A percentile compares a stretch with the other conserved stretches of the same genome.
These are phyloP conservation scores for Zanthoxylum bungeanum DNA, from an alignment of 345 rosid species.

Conservation along the genomic window DNA sequence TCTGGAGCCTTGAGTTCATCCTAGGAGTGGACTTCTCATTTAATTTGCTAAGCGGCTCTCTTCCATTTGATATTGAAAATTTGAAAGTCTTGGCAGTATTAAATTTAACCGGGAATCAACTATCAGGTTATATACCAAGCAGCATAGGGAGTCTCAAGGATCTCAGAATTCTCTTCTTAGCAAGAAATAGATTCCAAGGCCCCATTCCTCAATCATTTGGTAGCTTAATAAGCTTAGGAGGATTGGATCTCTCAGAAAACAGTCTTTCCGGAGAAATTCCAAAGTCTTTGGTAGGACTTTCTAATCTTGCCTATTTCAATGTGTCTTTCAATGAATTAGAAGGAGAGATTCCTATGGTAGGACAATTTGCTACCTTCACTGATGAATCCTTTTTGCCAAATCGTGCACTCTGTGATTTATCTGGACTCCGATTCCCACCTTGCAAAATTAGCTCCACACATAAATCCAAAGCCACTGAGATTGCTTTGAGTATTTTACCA, in stretches of 20 bases:
- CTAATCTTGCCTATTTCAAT: not conserved
- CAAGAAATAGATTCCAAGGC: slow-evolving; percentile 9
- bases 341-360: not conserved
- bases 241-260: slow-evolving; percentile 5
- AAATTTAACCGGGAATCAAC: slow-evolving; percentile 9
- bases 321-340: not conserved
- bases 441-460: not conserved
- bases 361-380: slow-evolving; percentile 4
- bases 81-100: not conserved
- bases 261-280: not conserved
- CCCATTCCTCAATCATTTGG: not conserved
- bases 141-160: not conserved
- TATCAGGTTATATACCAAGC: slow-evolving; percentile 10
- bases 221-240: not conserved
- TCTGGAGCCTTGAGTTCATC: slow-evolving; percentile 12
- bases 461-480: not conserved
- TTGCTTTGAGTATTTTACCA: not conserved
- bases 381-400: not conserved
- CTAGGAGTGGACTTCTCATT: slow-evolving; percentile 16
- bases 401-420: slow-evolving; percentile 8
- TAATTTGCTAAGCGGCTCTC: slow-evolving; percentile 5
- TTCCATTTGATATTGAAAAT: not conserved
- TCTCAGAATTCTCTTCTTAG: not conserved
- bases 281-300: slow-evolving; percentile 15
- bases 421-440: not conserved